These are phyloP conservation scores for Penicillium steckii DNA, from an alignment of 495 filamentous ascomycete genomes.

Conservation along the genomic window DNA sequence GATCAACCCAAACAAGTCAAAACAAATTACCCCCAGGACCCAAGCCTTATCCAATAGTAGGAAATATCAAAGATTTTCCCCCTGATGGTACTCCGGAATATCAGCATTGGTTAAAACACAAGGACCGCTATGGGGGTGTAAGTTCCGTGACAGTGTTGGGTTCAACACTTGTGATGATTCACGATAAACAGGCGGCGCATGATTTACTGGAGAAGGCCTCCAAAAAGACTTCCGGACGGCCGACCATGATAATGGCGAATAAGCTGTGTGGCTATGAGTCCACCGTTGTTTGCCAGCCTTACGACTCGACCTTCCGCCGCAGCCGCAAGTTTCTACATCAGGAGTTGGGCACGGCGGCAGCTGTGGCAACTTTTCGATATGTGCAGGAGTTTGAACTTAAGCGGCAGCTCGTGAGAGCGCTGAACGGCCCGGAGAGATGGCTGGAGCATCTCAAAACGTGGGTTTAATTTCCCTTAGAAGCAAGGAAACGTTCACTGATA, in stretches of 20 bases:
- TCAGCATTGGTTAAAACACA: constrained; percentile 49
- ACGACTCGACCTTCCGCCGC: constrained; percentile 25
- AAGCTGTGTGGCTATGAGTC: constrained; percentile 25
- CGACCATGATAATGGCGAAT: constrained; percentile 34
- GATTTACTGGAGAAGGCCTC: constrained; percentile 50
- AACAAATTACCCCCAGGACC: constrained; percentile 54
- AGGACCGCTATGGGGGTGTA: constrained; percentile 48
- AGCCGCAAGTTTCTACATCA: constrained; percentile 36
- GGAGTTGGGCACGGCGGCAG: constrained; percentile 29
- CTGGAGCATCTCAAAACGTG: constrained; percentile 36
- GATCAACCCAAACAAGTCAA: no score
- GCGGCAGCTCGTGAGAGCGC: constrained; percentile 39
- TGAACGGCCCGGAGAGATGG: constrained; percentile 35
- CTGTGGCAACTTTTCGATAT: constrained; percentile 28
- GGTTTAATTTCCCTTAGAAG: background rate
- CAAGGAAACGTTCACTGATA: background rate
- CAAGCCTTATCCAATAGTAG: constrained; percentile 40
- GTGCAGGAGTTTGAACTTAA: constrained; percentile 34
- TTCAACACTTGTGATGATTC: constrained; percentile 47
- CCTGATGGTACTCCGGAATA: constrained; percentile 36
- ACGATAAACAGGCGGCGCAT: constrained; percentile 38
- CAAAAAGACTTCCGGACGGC: constrained; percentile 41
- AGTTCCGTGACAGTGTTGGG: constrained; percentile 51
- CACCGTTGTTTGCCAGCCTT: constrained; percentile 21
- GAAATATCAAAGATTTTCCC: constrained; percentile 48